Percentiles rank a stretch among this genome's conserved stretches.
These are phyloP conservation scores for Pleurostoma richardsiae DNA, from an alignment of 2,329 filamentous ascomycete species.

Conservation along the genomic window DNA sequence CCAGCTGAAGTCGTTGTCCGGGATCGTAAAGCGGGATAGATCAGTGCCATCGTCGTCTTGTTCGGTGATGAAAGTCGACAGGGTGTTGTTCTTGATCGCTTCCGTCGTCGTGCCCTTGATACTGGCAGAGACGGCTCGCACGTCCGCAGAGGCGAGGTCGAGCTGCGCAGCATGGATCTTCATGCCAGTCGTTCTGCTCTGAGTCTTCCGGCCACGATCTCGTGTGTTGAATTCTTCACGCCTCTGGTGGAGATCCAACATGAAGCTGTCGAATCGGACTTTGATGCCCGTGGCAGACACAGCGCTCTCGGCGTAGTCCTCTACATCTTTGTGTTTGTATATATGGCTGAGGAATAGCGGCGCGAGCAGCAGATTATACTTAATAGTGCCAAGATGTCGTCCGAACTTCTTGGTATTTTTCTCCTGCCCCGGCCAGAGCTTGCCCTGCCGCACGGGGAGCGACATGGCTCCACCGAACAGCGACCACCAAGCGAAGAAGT, in stretches of 20 bases:
- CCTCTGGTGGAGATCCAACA: conserved; percentile 91
- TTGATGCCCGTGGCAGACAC: conserved; percentile 96
- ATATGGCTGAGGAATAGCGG: conserved; percentile 94
- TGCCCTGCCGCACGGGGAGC: conserved; percentile 86
- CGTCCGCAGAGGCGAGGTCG: conserved; percentile 85
- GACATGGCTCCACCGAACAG: conserved; percentile 95
- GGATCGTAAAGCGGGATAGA: conserved; percentile 87
- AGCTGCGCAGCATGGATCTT: conserved; percentile 93
- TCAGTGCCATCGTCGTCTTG: conserved; percentile 57
- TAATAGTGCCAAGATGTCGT: conserved; percentile 94
- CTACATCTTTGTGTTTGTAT: conserved; percentile 95
- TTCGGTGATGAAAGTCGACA: conserved; percentile 45
- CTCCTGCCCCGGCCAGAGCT: conserved; percentile 84
- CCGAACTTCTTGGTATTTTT: conserved; percentile 99
- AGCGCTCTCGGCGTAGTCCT: conserved; percentile 70
- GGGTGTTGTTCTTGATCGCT: conserved; percentile 60
- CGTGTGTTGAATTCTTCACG: conserved; percentile 86
- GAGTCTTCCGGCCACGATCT: conserved; percentile 69
- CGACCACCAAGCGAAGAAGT: conserved; percentile 98
- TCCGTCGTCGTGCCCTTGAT: conserved; percentile 77
- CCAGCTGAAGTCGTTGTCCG: conserved; percentile 93
- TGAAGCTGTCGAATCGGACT: conserved; percentile 92
- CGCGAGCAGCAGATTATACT: conserved; percentile 90
- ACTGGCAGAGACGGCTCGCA: conserved; percentile 87
- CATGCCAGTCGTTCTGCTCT: conserved; percentile 84